Base-by-base conservation (phyloP, 2,329 filamentous ascomycete genomes). In the Colletotrichum navitas region DNA sequence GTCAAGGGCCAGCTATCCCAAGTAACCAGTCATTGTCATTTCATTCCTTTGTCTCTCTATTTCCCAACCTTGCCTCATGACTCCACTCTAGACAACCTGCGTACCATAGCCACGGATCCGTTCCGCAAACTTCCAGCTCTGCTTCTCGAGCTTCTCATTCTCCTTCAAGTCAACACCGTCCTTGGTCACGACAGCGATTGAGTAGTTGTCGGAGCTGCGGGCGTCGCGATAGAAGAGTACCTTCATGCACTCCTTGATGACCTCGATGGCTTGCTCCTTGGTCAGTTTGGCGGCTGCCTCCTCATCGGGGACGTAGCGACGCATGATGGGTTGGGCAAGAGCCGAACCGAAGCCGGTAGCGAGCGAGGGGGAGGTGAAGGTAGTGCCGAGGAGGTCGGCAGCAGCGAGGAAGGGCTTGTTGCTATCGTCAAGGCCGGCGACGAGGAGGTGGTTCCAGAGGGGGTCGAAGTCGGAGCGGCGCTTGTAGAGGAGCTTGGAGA, bases 51-150 rank as follows among this genome's bases (percentile, higher is more conserved):
- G 36, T 39, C 41, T 36, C 49, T 54, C 21, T 36, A 54, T 51
- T 8, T 12, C 47, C 39, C 58, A n/a, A 56, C 10, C 21, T 21
- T 21, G 6, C 26, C 43, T 18, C 7, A 3, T 18, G 16, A 12
- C 18, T 47, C 29, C 52, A 32, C 52, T 63, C 73, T 85, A 90
- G 16, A 89, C 88, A 56, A 84, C 87, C 87, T 98, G 95, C 34
- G 95, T 97, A 73, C 96, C 96, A 81, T 99, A 99, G 55, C 96
- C 96, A 82, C 90, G 92, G 82, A 99, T 98, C 77, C 92, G 89
- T 81, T 98, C 95, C 32, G 96, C 96, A 85, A 99, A 99, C 63
- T 93, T 94, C 96, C 95, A 98, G 88, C 94, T 98, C 88, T 98
- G 95, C 78, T 91, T 88, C 87, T 98, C 95, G 75, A 99, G 87